These are phyloP conservation scores for Kandelia obovata DNA, from an alignment of 345 rosid genomes.

Conservation along the genomic window DNA sequence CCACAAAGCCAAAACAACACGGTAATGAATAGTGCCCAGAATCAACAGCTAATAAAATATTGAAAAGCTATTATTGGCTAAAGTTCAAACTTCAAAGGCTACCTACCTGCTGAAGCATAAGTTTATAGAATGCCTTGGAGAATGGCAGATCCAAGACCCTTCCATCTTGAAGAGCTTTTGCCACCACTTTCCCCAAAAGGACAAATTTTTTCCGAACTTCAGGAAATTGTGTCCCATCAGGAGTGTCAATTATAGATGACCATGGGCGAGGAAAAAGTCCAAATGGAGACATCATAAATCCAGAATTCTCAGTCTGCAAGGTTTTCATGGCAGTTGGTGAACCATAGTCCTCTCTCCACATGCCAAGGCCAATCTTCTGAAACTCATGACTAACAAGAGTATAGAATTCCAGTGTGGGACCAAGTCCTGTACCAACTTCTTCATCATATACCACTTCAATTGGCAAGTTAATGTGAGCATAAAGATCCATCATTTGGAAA, in stretches of 20 bases:
- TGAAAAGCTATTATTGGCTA: background rate
- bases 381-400: conserved; percentile 84
- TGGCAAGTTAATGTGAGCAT: conserved; percentile 51
- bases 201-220: conserved; percentile 57
- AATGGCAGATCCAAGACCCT: conserved; percentile 87
- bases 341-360: conserved; percentile 79
- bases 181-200: conserved; percentile 80
- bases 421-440: conserved; percentile 98
- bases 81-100: conserved; percentile 5
- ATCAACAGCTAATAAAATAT: conserved; percentile 1
- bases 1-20: background rate
- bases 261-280: conserved; percentile 89
- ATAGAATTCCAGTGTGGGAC: conserved; percentile 93
- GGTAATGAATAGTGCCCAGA: background rate
- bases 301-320: conserved; percentile 27
- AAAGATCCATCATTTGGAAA: conserved; percentile 69
- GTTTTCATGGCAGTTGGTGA: conserved; percentile 24
- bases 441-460: conserved; percentile 82
- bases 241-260: conserved; percentile 40
- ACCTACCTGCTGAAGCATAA: conserved; percentile 85
- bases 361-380: conserved; percentile 66
- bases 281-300: conserved; percentile 32
- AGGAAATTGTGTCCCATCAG: conserved; percentile 39
- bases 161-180: conserved; percentile 92
- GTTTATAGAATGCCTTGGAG: conserved; percentile 80